phyloP scores from a whole-genome alignment of 176 grass and related monocot species.

The Luzula sylvatica region DNA sequence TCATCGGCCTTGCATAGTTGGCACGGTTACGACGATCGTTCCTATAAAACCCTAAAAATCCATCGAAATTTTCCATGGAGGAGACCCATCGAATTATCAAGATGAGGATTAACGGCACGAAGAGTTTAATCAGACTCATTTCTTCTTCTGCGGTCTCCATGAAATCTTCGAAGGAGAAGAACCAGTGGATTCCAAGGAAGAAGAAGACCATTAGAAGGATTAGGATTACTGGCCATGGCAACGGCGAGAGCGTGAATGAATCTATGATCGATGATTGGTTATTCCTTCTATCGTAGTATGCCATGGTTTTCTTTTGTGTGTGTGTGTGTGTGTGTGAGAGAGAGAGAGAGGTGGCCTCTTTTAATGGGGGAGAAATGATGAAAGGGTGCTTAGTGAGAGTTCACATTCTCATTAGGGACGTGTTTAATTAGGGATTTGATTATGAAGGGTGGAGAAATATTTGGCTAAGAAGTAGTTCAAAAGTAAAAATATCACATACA shows the following conservation, averaged over 20 bases:
- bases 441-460: not conserved
- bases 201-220: conserved; percentile 57
- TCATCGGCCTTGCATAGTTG: conserved; percentile 8
- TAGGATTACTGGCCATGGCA: conserved; percentile 68
- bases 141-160: conserved; percentile 55
- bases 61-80: conserved; percentile 64
- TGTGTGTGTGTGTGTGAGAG: not conserved
- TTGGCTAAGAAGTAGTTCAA: not conserved
- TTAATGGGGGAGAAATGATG: not conserved
- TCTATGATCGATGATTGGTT: conserved; percentile 46
- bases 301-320: conserved; percentile 21
- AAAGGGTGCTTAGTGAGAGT: not conserved
- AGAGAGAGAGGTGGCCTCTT: not conserved
- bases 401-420: not conserved
- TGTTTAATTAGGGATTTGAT: not conserved
- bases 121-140: conserved; percentile 58
- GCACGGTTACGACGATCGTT: conserved; percentile 21
- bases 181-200: conserved; percentile 55
- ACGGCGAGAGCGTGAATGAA: conserved; percentile 70
- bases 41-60: conserved; percentile 39
- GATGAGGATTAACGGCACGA: conserved; percentile 51
- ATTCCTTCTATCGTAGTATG: conserved; percentile 45
- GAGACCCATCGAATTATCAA: conserved; percentile 83
- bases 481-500: no score
- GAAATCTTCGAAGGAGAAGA: conserved; percentile 70